These are phyloP conservation scores for Tolypocladium capitatum DNA, from an alignment of 2,329 filamentous ascomycete genomes.

Conservation along the genomic window DNA sequence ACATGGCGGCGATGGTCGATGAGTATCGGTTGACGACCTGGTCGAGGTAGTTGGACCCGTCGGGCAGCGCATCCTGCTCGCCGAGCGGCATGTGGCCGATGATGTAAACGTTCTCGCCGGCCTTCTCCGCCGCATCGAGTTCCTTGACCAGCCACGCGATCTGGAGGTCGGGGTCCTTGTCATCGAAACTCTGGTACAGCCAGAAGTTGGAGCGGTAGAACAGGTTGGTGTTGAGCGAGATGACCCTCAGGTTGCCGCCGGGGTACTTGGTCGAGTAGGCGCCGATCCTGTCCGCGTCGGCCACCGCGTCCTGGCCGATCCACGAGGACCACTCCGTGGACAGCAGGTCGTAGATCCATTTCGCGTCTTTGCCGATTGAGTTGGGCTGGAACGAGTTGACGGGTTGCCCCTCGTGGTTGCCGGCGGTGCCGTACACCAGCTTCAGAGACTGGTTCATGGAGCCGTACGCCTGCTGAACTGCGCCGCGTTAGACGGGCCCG, in stretches of 20 bases:
- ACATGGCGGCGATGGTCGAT: constrained; percentile 39
- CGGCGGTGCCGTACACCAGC: constrained; percentile 36
- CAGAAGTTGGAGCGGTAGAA: constrained; percentile 45
- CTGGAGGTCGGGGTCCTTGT: constrained; percentile 38
- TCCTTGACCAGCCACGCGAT: constrained; percentile 40
- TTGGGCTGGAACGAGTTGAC: constrained; percentile 34
- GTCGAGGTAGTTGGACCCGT: constrained; percentile 38
- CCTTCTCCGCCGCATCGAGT: constrained; percentile 37
- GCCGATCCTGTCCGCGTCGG: constrained; percentile 25
- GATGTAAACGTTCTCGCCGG: constrained; percentile 40
- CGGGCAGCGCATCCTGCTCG: constrained; percentile 35
- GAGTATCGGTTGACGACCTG: constrained; percentile 40
- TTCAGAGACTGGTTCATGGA: constrained; percentile 28
- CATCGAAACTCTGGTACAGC: constrained; percentile 30
- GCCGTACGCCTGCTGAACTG: constrained; percentile 31
- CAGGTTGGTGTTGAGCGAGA: constrained; percentile 45
- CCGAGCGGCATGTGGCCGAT: constrained; percentile 45
- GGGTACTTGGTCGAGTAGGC: constrained; percentile 34
- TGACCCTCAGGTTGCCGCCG: constrained; percentile 36
- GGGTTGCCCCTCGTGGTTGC: constrained; percentile 43
- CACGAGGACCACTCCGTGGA: constrained; percentile 31
- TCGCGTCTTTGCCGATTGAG: constrained; percentile 22
- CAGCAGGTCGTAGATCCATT: constrained; percentile 39
- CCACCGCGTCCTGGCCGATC: constrained; percentile 22
- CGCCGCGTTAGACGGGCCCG: not conserved